phyloP scores from a whole-genome alignment of 306 rosid species.

The Cucumis sativus region DNA sequence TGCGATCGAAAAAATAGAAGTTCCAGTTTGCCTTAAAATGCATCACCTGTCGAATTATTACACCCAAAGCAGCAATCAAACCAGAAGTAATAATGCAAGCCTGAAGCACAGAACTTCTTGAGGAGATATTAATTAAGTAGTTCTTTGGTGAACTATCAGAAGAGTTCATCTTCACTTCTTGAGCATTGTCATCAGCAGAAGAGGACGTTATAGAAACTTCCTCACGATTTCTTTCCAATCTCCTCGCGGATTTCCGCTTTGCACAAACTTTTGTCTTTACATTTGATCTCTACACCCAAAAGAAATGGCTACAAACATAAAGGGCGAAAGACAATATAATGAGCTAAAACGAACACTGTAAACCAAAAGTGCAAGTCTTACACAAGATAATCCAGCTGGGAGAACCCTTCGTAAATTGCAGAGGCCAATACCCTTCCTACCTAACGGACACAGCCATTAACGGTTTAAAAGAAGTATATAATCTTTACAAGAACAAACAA shows the following conservation, averaged over 20 bases:
- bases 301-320: neutral
- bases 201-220: conserved; percentile 24
- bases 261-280: conserved; percentile 33
- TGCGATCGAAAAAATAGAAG: neutral
- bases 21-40: neutral
- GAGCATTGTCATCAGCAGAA: conserved; percentile 26
- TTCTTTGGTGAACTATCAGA: conserved; percentile 25
- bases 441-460: conserved; percentile 15
- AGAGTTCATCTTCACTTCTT: conserved; percentile 22
- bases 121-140: conserved; percentile 24
- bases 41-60: conserved; percentile 55
- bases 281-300: conserved; percentile 24
- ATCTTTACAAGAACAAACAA: neutral
- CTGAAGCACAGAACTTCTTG: conserved; percentile 64
- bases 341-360: neutral
- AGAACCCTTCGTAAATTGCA: conserved; percentile 14
- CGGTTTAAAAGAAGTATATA: conserved; percentile 6
- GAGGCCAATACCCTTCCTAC: conserved; percentile 18
- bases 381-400: conserved; percentile 13
- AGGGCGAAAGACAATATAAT: neutral
- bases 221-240: conserved; percentile 22
- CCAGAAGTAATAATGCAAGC: conserved; percentile 70
- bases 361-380: conserved; percentile 14
- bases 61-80: conserved; percentile 60
- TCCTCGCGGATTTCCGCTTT: conserved; percentile 41